Evolutionary conservation across 805 yeast species (phyloP).

Genomic region (Candida rishiriensis): DNA sequence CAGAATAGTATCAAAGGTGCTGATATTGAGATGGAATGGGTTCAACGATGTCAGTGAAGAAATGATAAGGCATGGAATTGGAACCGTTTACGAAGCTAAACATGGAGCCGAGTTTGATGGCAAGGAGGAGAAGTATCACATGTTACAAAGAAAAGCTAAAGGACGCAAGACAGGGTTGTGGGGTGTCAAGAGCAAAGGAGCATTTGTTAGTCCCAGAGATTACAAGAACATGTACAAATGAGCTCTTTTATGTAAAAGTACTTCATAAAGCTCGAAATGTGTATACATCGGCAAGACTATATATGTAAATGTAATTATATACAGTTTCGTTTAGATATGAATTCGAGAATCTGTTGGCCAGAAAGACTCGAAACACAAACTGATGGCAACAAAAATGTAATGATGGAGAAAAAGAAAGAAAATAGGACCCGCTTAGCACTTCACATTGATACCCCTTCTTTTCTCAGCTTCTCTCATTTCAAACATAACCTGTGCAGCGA

Average conservation of each 20-base stretch:
- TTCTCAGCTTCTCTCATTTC: conserved; percentile 84
- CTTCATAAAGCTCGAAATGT: not conserved
- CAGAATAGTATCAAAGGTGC: conserved; percentile 77
- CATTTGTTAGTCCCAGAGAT: conserved; percentile 69
- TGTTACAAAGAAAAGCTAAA: conserved; percentile 60
- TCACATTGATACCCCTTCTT: conserved; percentile 75
- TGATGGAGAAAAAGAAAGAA: not conserved
- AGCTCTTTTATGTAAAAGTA: too few species aligned
- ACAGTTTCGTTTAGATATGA: not conserved
- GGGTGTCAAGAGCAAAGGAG: conserved; percentile 40
- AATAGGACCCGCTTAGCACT: conserved; percentile 52
- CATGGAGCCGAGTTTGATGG: conserved; percentile 84
- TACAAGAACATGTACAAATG: conserved; percentile 49
- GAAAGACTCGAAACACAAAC: too few species aligned
- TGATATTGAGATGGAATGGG: conserved; percentile 59
- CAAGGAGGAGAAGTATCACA: conserved; percentile 52
- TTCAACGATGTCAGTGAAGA: conserved; percentile 78
- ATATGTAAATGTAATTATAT: too few species aligned
- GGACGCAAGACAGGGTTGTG: conserved; percentile 61
- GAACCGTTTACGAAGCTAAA: conserved; percentile 82
- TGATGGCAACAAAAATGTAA: too few species aligned
- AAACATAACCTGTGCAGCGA: conserved; percentile 91
- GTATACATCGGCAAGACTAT: not conserved
- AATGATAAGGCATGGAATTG: conserved; percentile 81
- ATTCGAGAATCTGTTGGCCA: too few species aligned